Evolutionary conservation across 768 basidiomycete species (phyloP).

Genomic region (Cystobasidium ongulense): DNA sequence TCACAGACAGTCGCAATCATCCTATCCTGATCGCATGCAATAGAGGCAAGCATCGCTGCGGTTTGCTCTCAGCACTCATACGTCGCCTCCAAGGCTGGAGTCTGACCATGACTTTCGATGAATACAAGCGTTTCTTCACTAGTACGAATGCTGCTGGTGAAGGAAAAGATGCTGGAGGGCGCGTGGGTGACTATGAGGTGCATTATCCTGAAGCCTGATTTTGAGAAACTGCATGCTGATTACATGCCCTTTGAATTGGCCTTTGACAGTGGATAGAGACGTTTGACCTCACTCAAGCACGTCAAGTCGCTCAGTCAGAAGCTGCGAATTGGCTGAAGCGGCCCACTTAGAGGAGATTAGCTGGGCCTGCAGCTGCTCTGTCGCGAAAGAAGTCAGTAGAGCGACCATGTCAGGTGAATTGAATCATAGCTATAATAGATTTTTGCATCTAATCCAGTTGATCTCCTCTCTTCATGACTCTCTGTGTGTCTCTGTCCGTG

Average conservation of each 20-base stretch:
- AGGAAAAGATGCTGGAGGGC: constrained; percentile 10
- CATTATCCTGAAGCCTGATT: not conserved
- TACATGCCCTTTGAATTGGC: no score
- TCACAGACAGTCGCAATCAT: not conserved
- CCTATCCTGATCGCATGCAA: constrained; percentile 11
- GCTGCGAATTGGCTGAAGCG: not conserved
- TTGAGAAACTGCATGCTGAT: not conserved
- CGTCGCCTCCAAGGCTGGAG: constrained; percentile 22
- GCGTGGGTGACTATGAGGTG: constrained; percentile 22
- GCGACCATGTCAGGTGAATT: no score
- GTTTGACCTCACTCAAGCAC: not conserved
- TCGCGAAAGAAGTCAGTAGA: no score
- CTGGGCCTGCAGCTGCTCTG: no score
- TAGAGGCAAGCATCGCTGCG: constrained; percentile 13
- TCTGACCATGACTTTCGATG: constrained; percentile 12
- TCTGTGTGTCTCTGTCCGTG: no score
- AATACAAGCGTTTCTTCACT: constrained; percentile 26
- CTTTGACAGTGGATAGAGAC: constrained; percentile 25
- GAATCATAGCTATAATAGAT: no score
- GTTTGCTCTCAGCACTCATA: constrained; percentile 11
- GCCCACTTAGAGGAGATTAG: not conserved
- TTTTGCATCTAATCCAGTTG: no score
- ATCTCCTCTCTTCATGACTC: no score
- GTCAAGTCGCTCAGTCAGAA: not conserved
- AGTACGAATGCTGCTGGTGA: constrained; percentile 1